Evolutionary conservation across 1,284 basidiomycete species (phyloP).

Genomic region (Ustilago vetiveriae): DNA sequence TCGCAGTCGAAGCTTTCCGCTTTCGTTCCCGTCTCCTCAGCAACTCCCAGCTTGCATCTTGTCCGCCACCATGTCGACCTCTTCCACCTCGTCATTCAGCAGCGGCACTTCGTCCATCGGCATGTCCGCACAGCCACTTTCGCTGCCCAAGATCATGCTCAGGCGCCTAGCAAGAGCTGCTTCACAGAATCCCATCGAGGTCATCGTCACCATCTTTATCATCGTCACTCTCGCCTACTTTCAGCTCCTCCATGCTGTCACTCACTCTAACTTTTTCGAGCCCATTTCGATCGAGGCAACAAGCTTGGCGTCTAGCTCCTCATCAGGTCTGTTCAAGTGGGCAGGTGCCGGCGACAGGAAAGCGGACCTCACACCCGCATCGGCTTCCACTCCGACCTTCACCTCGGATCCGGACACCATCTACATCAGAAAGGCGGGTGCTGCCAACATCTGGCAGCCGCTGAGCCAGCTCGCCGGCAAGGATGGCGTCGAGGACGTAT

Average conservation of each 20-base stretch:
- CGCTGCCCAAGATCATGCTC: slow-evolving; percentile 49
- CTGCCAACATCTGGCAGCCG: slow-evolving; percentile 35
- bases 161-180: slow-evolving; percentile 43
- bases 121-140: slow-evolving; percentile 37
- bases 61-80: slow-evolving; percentile 25
- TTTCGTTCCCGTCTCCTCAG: too few relatives aligned
- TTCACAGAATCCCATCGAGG: slow-evolving; percentile 73
- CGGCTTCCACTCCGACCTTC: neutral
- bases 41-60: neutral
- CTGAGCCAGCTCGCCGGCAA: slow-evolving; percentile 23
- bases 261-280: slow-evolving; percentile 71
- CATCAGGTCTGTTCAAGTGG: slow-evolving; percentile 45
- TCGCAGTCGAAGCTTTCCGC: too few relatives aligned
- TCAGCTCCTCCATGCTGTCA: slow-evolving; percentile 85
- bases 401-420: slow-evolving; percentile 28
- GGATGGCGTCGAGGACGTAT: slow-evolving; percentile 14
- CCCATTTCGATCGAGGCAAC: slow-evolving; percentile 52
- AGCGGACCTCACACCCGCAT: neutral
- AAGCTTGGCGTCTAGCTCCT: slow-evolving; percentile 47
- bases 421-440: slow-evolving; percentile 44
- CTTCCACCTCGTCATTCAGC: slow-evolving; percentile 36
- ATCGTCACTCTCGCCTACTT: slow-evolving; percentile 90
- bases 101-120: slow-evolving; percentile 42
- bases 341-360: slow-evolving; percentile 20
- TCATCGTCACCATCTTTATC: slow-evolving; percentile 85